A percentile compares a stretch with the other conserved stretches of the same genome.
Conservation (phyloP, 306 rosid species). For the Cicer pinnatifidum region DNA sequence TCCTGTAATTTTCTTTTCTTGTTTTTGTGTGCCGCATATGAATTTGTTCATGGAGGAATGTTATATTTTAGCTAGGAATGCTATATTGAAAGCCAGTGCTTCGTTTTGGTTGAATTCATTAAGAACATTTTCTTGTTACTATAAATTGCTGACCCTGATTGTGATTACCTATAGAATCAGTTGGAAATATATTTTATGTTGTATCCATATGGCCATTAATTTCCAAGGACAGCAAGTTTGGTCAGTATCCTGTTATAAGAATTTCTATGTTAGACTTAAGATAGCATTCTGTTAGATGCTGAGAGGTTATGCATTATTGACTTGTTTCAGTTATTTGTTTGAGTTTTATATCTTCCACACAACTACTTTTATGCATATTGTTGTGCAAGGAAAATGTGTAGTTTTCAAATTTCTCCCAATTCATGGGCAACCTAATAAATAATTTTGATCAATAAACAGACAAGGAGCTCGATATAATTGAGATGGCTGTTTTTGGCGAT, state of each 20-base stretch:
- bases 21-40: slow-evolving; percentile 18
- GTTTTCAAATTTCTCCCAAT: slow-evolving; percentile 23
- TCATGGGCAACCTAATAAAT: neutral
- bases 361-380: neutral
- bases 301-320: slow-evolving; percentile 17
- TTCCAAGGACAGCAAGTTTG: neutral
- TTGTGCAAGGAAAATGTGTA: neutral
- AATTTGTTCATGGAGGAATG: slow-evolving; percentile 16
- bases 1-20: neutral
- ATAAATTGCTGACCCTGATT: slow-evolving; percentile 11
- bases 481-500: slow-evolving; percentile 98
- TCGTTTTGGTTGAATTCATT: slow-evolving; percentile 9
- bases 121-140: neutral
- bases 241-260: neutral
- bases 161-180: slow-evolving; percentile 13
- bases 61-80: neutral
- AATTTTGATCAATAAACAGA: slow-evolving; percentile 56
- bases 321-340: neutral
- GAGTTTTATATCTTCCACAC: neutral
- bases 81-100: slow-evolving; percentile 26
- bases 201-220: slow-evolving; percentile 22
- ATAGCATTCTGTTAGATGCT: slow-evolving; percentile 21
- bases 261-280: neutral
- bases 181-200: slow-evolving; percentile 23
- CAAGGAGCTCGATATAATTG: slow-evolving; percentile 88